phyloP scores from a whole-genome alignment of 306 rosid species.

The Dicorynia guianensis region DNA sequence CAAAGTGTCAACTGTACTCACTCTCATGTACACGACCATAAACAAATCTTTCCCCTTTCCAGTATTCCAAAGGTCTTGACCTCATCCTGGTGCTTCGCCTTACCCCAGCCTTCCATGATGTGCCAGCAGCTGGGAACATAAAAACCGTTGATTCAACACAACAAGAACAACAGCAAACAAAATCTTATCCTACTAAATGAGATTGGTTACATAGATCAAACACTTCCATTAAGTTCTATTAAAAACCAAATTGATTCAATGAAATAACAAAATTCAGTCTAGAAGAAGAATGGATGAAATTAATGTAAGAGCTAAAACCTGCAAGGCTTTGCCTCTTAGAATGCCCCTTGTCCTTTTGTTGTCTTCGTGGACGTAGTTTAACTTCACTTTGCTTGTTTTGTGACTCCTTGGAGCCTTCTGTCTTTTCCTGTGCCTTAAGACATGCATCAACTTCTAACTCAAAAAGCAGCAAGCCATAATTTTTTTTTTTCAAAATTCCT shows the following conservation, averaged over 20 bases:
- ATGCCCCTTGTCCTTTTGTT: slow-evolving; percentile 22
- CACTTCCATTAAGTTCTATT: too few relatives aligned
- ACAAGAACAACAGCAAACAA: too few relatives aligned
- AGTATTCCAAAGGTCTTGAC: slow-evolving; percentile 67
- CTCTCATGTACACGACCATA: slow-evolving; percentile 69
- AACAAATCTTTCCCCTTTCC: slow-evolving; percentile 71
- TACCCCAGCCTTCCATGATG: slow-evolving; percentile 59
- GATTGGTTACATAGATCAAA: too few relatives aligned
- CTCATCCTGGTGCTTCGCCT: slow-evolving; percentile 72
- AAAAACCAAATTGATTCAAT: slow-evolving; percentile 2
- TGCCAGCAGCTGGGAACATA: slow-evolving; percentile 59
- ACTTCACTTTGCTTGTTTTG: slow-evolving; percentile 39
- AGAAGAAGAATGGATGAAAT: slow-evolving; percentile 15
- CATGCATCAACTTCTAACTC: not conserved
- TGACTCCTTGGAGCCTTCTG: slow-evolving; percentile 4
- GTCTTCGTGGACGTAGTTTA: slow-evolving; percentile 30
- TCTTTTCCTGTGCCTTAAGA: slow-evolving; percentile 5
- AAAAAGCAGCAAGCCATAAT: not conserved
- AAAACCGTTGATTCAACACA: not conserved
- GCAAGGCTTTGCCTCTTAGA: slow-evolving; percentile 68
- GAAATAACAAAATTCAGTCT: not conserved
- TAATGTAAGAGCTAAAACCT: slow-evolving; percentile 44
- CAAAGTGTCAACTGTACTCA: slow-evolving; percentile 40
- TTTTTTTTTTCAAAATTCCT: not conserved
- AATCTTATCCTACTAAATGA: too few relatives aligned